These are phyloP conservation scores for Acanthamoeba culbertsoni DNA, from an alignment of 208 protist species.

Conservation along the genomic window DNA sequence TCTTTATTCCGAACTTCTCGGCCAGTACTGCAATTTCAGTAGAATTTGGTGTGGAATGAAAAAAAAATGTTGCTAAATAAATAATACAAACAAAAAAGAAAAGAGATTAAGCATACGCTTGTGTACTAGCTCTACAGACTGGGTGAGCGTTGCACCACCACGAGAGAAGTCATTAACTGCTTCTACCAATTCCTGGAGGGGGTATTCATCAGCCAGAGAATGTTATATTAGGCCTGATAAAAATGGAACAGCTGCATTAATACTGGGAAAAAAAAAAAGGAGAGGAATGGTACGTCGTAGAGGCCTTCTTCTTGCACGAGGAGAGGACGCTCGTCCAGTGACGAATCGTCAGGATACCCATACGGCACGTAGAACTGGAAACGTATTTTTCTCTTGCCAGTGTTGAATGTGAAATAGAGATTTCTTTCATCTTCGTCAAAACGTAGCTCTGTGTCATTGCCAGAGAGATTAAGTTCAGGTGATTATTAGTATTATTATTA, in stretches of 20 bases:
- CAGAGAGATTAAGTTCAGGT: background rate
- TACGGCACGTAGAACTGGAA: constrained; percentile 50
- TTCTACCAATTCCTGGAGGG: background rate
- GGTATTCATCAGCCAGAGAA: background rate
- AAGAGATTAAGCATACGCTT: background rate
- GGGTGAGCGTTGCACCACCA: background rate
- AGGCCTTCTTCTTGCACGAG: constrained; percentile 34
- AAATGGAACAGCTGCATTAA: too few relatives aligned
- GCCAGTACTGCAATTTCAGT: background rate
- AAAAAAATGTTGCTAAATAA: background rate
- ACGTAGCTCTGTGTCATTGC: background rate
- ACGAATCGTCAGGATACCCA: background rate
- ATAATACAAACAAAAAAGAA: background rate
- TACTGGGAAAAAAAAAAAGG: background rate
- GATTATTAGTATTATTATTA: background rate
- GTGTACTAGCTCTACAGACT: background rate
- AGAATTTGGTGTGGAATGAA: too few relatives aligned
- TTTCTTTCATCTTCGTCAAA: constrained; percentile 39
- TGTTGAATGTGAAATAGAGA: background rate
- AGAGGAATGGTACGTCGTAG: background rate
- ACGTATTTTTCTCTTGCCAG: constrained; percentile 1
- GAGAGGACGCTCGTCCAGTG: background rate
- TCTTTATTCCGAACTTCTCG: constrained; percentile 4
- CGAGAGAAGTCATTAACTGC: constrained; percentile 25
- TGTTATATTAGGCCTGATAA: too few relatives aligned